These are phyloP conservation scores for Pseudonitzschia pungens DNA, from an alignment of 108 stramenopile species.

Conservation along the genomic window DNA sequence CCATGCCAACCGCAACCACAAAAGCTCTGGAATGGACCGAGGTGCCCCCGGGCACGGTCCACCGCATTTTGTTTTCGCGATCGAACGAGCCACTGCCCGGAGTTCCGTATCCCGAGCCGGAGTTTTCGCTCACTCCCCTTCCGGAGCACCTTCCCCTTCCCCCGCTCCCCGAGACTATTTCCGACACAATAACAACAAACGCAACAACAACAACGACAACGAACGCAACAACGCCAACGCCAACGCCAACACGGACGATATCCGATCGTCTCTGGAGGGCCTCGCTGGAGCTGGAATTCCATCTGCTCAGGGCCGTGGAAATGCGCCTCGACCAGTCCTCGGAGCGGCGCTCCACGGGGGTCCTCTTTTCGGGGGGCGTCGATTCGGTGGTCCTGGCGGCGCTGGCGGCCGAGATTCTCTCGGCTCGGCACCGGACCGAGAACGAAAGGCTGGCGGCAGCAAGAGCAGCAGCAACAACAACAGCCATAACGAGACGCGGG, in stretches of 20 bases:
- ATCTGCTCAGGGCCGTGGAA: conserved; percentile 58
- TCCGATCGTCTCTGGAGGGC: conserved; percentile 40
- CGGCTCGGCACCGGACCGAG: background rate
- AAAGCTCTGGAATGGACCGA: conserved; percentile 44
- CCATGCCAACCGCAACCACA: background rate
- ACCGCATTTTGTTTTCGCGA: conserved; percentile 38
- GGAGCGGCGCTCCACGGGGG: conserved; percentile 52
- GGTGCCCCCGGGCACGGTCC: conserved; percentile 59
- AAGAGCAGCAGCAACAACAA: background rate
- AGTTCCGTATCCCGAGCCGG: conserved; percentile 4
- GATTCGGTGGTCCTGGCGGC: conserved; percentile 95
- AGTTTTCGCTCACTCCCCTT: background rate
- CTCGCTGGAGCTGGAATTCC: conserved; percentile 30
- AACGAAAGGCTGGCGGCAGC: background rate
- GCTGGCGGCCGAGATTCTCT: conserved; percentile 59
- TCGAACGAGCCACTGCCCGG: conserved; percentile 10
- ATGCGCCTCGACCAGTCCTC: conserved; percentile 42
- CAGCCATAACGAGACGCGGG: too few relatives aligned
- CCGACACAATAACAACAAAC: background rate
- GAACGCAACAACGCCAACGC: conserved; percentile 9
- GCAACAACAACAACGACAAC: background rate
- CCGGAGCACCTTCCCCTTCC: conserved; percentile 5
- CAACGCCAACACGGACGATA: conserved; percentile 2
- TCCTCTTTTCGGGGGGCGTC: conserved; percentile 96
- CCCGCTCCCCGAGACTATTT: conserved; percentile 4